Percentiles rank a stretch among this genome's conserved stretches.
Conservation (phyloP, 441 rosid species). For the Jatropha podagrica region DNA sequence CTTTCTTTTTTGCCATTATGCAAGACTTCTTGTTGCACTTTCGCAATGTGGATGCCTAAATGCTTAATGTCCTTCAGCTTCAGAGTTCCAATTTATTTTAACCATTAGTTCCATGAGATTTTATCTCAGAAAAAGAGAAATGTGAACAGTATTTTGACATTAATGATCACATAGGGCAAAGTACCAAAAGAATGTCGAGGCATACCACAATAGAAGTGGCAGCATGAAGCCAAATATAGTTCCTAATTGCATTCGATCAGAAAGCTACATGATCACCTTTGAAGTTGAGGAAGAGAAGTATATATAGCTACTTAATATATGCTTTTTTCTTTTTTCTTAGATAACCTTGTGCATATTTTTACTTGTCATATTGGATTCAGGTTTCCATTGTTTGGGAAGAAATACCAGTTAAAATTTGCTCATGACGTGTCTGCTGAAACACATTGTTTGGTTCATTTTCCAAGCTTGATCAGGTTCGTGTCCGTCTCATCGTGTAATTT, state of each 20-base stretch:
- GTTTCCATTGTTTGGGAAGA: slow-evolving; percentile 96
- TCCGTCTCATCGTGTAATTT: neutral
- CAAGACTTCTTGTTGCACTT: slow-evolving; percentile 4
- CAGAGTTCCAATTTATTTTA: neutral
- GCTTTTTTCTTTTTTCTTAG: neutral
- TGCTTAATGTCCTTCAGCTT: neutral
- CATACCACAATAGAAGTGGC: slow-evolving; percentile 83
- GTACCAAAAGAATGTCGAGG: slow-evolving; percentile 98
- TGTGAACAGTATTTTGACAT: neutral
- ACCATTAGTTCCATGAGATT: slow-evolving; percentile 9
- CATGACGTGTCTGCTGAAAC: slow-evolving; percentile 76
- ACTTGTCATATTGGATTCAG: slow-evolving; percentile 38
- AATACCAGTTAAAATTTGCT: slow-evolving; percentile 87
- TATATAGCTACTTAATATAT: slow-evolving; percentile 9
- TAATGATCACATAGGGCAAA: slow-evolving; percentile 70
- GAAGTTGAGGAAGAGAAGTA: slow-evolving; percentile 99
- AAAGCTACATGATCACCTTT: slow-evolving; percentile 89
- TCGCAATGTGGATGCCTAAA: neutral
- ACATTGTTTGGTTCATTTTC: slow-evolving; percentile 97
- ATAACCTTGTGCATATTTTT: slow-evolving; percentile 14
- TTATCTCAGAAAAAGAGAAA: slow-evolving; percentile 6
- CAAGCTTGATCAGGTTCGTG: slow-evolving; percentile 86
- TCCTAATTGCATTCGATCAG: slow-evolving; percentile 98
- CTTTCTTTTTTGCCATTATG: neutral
- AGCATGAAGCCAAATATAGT: slow-evolving; percentile 82